These are phyloP conservation scores for Xylaria intraflava DNA, from an alignment of 495 filamentous ascomycete genomes.

Conservation along the genomic window DNA sequence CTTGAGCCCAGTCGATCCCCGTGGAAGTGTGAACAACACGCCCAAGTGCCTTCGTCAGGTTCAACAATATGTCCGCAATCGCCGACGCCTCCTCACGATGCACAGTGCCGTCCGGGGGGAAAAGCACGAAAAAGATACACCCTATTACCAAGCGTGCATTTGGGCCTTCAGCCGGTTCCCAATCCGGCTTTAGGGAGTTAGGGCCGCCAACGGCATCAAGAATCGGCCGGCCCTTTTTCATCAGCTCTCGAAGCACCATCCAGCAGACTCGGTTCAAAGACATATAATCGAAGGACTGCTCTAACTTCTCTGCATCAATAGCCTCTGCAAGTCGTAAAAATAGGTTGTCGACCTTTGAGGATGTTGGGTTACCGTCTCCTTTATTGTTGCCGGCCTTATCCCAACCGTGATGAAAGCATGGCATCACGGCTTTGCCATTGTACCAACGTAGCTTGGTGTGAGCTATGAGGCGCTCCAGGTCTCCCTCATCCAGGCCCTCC, in stretches of 20 bases:
- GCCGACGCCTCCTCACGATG: background rate
- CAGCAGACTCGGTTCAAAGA: conserved; percentile 4
- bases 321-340: background rate
- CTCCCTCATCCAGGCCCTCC: background rate
- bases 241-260: conserved; percentile 1
- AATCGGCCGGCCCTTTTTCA: background rate
- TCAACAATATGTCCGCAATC: background rate
- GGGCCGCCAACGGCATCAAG: background rate
- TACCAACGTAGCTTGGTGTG: background rate
- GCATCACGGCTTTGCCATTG: background rate
- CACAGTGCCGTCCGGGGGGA: background rate
- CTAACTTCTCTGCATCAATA: background rate
- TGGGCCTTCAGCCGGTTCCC: background rate
- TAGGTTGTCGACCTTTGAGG: background rate
- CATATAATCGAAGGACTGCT: conserved; percentile 5
- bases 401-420: conserved; percentile 1
- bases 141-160: background rate
- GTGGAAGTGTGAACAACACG: conserved; percentile 1
- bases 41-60: background rate
- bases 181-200: background rate
- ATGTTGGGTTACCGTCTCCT: background rate
- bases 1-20: background rate
- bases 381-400: background rate
- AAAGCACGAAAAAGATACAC: background rate
- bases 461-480: background rate